Evolutionary conservation across 352 stramenopile species (phyloP).

Genomic region (Pythium pyrilobum): DNA sequence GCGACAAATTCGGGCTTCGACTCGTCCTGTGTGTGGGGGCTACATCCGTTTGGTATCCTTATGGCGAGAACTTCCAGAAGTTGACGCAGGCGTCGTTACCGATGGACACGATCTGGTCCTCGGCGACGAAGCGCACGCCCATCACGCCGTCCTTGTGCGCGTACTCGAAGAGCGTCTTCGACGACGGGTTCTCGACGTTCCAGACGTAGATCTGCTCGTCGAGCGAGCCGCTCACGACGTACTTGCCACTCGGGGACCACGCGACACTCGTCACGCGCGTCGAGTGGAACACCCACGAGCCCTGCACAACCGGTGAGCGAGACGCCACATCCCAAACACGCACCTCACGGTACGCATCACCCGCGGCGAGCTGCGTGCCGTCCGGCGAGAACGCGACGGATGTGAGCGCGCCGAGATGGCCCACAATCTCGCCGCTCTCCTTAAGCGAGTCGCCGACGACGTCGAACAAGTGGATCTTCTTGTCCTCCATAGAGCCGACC

Average conservation of each 20-base stretch:
- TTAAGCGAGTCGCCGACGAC: conserved; percentile 59
- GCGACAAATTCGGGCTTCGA: too few relatives aligned
- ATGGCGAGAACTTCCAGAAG: conserved; percentile 53
- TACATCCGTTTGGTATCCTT: too few relatives aligned
- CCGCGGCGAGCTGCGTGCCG: conserved; percentile 76
- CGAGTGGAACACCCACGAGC: conserved; percentile 96
- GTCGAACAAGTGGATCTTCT: conserved; percentile 86
- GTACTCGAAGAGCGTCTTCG: conserved; percentile 70
- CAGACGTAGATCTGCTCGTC: conserved; percentile 97
- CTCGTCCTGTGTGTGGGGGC: too few relatives aligned
- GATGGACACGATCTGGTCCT: conserved; percentile 71
- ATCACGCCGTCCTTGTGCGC: conserved; percentile 81
- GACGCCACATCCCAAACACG: conserved; percentile 85
- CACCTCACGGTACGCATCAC: conserved; percentile 87
- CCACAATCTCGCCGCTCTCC: conserved; percentile 58
- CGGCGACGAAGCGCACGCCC: conserved; percentile 60
- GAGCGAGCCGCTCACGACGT: conserved; percentile 89
- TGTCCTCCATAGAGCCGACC: conserved; percentile 77
- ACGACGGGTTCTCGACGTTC: conserved; percentile 77
- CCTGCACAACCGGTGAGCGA: conserved; percentile 83
- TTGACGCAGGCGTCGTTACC: conserved; percentile 82
- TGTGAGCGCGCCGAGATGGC: conserved; percentile 73
- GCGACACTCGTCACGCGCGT: conserved; percentile 91
- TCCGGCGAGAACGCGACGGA: conserved; percentile 82
- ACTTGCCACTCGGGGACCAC: conserved; percentile 90